Evolutionary conservation across 2,329 filamentous ascomycete genomes (phyloP), one percentile per base, ranked within the genome.

Genomic region (Scedosporium dehoogii): DNA sequence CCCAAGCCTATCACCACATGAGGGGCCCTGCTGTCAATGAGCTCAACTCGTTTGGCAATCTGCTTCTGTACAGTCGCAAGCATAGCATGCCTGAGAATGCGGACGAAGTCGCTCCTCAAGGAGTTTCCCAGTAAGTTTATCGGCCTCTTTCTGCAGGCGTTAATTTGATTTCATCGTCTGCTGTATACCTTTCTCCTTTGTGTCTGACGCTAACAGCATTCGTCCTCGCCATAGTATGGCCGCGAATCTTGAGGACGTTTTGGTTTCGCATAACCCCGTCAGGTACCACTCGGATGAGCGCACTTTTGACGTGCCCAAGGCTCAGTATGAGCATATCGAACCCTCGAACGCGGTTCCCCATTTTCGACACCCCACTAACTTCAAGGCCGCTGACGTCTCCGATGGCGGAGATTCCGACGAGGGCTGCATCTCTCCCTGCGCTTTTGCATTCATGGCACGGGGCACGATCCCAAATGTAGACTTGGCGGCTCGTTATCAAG

Each of bases 401-500:
- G 76, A 79, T 59, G 70, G 73, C 21, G 78, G 75, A 1, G 72
- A 73, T 23, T 69, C 71, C 0, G 65, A 70, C 3, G 67, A 70
- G 3, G 72, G 70, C 1, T 73, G 72, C 1, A 74, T 81, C 29
- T 75, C 73, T 0, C 75, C 77, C 1, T 74, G 71, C 63, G 78
- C 73, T 0, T 81, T 80, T 62, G 69, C 72, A 12, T 66, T 70
- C 1, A 74, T 72, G 70, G 67, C 75, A 38, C 66, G 74, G 63
- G 76, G 74, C 59, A 38, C 33, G 10, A 38, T 38, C 33, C 33
- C 33, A 9, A 38, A 38, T 38, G 33, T 38, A 10, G 33, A 38
- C 10, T 12, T 38, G 9, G 6, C 33, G 33, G 9, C 33, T 38
- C 33, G 33, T 38, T 10, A 38, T 10, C 33, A 38, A 12, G 33